phyloP scores from a whole-genome alignment of 306 rosid genomes.

The Erythrophleum fordii region DNA sequence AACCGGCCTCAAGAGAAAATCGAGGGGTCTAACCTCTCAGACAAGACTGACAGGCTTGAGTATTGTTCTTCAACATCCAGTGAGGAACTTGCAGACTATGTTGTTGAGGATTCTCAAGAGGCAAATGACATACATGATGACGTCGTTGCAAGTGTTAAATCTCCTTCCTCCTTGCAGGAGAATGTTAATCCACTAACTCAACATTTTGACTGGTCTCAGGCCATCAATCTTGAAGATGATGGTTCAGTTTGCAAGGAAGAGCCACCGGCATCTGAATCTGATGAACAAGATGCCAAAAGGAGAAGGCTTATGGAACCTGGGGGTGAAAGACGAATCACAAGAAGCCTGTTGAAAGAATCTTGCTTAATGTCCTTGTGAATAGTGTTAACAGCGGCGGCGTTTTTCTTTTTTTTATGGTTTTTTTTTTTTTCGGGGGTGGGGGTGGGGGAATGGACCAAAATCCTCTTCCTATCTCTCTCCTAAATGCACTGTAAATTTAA shows the following conservation, averaged over 20 bases:
- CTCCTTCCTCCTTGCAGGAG: slow-evolving; percentile 30
- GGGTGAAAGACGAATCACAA: slow-evolving; percentile 37
- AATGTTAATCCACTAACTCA: slow-evolving; percentile 23
- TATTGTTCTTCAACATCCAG: slow-evolving; percentile 43
- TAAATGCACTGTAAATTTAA: too few relatives aligned
- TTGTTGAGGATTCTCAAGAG: slow-evolving; percentile 66
- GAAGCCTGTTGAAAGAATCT: slow-evolving; percentile 41
- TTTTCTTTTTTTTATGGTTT: background rate
- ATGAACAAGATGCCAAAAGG: slow-evolving; percentile 47
- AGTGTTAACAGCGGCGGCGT: slow-evolving; percentile 19
- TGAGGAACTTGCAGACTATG: slow-evolving; percentile 44
- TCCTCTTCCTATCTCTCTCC: too few relatives aligned
- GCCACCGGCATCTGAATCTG: slow-evolving; percentile 29
- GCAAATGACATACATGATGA: slow-evolving; percentile 41
- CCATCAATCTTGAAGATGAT: slow-evolving; percentile 41
- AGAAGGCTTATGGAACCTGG: slow-evolving; percentile 35
- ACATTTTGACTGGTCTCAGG: slow-evolving; percentile 33
- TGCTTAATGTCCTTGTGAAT: slow-evolving; percentile 40
- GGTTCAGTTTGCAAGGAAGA: slow-evolving; percentile 31
- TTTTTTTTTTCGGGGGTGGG: too few relatives aligned
- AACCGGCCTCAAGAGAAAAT: slow-evolving; percentile 36
- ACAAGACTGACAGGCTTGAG: slow-evolving; percentile 32
- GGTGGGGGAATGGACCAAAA: too few relatives aligned
- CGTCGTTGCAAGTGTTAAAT: slow-evolving; percentile 13
- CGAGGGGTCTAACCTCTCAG: slow-evolving; percentile 36